phyloP scores from a whole-genome alignment of 176 grass and related monocot species.

The Oryza brachyantha region DNA sequence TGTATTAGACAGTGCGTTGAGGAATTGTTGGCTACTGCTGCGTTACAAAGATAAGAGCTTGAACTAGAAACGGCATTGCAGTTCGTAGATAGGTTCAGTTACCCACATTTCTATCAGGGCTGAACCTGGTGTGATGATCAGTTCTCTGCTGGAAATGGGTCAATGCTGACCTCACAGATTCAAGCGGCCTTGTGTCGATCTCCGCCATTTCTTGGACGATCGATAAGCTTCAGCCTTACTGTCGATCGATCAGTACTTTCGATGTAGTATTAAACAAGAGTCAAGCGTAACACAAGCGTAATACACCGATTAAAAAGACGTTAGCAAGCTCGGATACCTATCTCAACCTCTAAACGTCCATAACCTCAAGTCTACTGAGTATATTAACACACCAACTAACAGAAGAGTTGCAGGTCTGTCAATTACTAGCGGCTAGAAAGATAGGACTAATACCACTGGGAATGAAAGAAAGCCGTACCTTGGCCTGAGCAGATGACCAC shows the following conservation, averaged over 20 bases:
- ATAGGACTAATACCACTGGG: background rate
- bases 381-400: background rate
- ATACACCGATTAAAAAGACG: background rate
- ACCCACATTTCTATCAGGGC: conserved; percentile 25
- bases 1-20: background rate
- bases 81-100: background rate
- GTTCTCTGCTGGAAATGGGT: conserved; percentile 33
- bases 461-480: background rate
- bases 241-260: background rate
- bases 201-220: conserved; percentile 31
- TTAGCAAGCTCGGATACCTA: background rate
- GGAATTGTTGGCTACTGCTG: background rate
- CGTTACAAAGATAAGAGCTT: background rate
- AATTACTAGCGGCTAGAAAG: background rate
- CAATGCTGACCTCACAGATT: conserved; percentile 30
- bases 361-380: background rate
- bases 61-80: background rate
- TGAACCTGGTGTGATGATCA: conserved; percentile 29
- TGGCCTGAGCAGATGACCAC: background rate
- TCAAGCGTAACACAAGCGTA: background rate
- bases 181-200: conserved; percentile 40
- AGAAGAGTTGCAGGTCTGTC: background rate
- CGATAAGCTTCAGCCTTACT: background rate
- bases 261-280: background rate
- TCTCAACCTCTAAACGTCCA: background rate